Evolutionary conservation across 1,284 basidiomycete species (phyloP), one percentile per base, ranked within the genome.

Genomic region (Porogramme epimiltina): DNA sequence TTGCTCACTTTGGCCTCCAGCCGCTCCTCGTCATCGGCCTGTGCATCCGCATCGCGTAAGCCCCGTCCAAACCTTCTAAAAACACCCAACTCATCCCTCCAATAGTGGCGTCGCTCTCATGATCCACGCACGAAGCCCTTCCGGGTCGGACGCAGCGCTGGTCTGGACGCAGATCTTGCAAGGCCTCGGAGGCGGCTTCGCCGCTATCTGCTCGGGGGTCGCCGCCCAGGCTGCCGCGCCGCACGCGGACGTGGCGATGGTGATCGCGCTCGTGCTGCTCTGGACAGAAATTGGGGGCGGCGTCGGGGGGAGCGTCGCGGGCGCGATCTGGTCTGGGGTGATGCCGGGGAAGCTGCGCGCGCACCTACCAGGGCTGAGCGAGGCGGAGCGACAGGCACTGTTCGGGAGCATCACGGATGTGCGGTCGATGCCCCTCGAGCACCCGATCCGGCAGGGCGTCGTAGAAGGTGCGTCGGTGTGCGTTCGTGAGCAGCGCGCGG

Each of bases 211-310:
- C 13, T 75, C 81, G 3, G 89, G 89, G 66, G 86, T 93, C 49
- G 85, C 82, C 36, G 86, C 90, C 0, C 92, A 95, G 67, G 90
- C 89, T 6, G 76, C 83, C 8, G 91, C 93, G 2, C 74, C 83
- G 1, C 91, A 91, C 64, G 69, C 73, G 24, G 90, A 94, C 60
- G 84, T 94, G 16, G 92, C 90, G 0, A 85, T 87, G 59, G 87
- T 88, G 51, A 94, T 89, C 6, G 92, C 93, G 0, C 76, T 93
- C 57, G 84, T 93, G n/a, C 74, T 95, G 23, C 78, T 95, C 31
- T 79, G 90, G 61, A 87, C 88, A 13, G 90, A 93, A 68, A 85
- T 91, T 54, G 91, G 90, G 39, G 85, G 84, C 16, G 82, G 82
- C 2, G 77, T 89, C 16, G 89, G 90, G 15, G 79, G 74, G 22